Evolutionary conservation across 345 rosid species (phyloP), one percentile per base, ranked within the genome.

Genomic region (Luvunga scandens): DNA sequence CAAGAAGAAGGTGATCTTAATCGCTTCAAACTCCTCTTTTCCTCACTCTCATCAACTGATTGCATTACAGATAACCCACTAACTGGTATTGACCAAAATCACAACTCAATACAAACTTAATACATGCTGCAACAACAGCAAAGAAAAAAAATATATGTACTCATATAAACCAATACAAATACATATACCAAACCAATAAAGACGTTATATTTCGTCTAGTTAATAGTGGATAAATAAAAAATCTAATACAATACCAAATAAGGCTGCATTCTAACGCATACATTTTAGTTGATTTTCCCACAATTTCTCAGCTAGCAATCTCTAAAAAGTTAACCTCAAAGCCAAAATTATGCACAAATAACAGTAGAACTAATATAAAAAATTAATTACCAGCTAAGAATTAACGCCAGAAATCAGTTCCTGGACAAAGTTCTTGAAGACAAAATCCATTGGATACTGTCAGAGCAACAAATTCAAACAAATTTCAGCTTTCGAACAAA

Each of bases 31-130:
- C 69, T 86, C 88, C 79, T 87, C 82, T 74, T 82, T 83, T 79
- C 83, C 24, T 76, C 77, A n/a, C 69, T 81, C 76, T 75, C 85
- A 67, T 84, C 88, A 77, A 78, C 85, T 9, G 86, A 85, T 86
- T 87, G 92, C 96, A 91, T 91, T 78, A 87, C 89, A 88, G 75
- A 71, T 63, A 81, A 78, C 79, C 69, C 69, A 79, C 79, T 69
- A 74, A 69, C 68, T 18, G 9, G 30, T 62, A 28, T 59, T 71
- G 66, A 56, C 76, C 57, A 50, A 84, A 62, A 59, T 45, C 45
- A 55, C 67, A 71, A 60, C 68, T 69, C 53, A 42, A 6, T 59
- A 81, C 59, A 61, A 81, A 78, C 81, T 71, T 73, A 81, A 39
- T 13, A 30, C 38, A 55, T 9, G 45, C 60, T 57, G 25, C 24